Base-by-base conservation (phyloP, 1,139 yeast genomes). In the Hansenula sp. region DNA sequence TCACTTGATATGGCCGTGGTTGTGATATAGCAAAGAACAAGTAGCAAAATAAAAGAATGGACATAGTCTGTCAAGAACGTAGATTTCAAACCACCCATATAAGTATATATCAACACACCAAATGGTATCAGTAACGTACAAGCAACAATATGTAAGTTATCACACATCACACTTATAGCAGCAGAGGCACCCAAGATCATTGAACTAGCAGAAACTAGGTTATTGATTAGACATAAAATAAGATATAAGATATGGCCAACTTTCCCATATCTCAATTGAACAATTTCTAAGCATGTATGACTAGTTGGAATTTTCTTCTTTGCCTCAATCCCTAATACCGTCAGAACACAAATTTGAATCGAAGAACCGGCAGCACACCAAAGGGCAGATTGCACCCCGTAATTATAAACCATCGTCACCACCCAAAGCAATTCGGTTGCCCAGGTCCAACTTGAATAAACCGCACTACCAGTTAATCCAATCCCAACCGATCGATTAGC, bases 401-500 rank as follows among this genome's bases (percentile, higher is more conserved):
- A 72, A 43, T 65, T 64, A 53, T 72, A 70, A 65, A 51, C 67
- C 51, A 48, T 46, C 1, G 76, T 70, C 4, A 74, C 70, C 11
- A 76, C 71, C 48, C 73, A 65, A 29, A 74, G 57, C 9, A 76
- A 69, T 7, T 76, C 76, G 33, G 67, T 46, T 64, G 75, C 71
- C 79, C 79, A 74, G 10, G 78, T 73, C 79, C 79, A 74, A 10
- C 76, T 69, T 34, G 74, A 68, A 24, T 72, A 76, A 42, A 74
- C 77, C 9, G 77, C 76, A 5, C 77, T 69, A 30, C 72, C 63
- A 45, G 74, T 71, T 51, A 74, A 63, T 39, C 71, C 74, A 15
- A 74, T 68, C 45, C 71, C 72, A 36, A 74, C 76, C 4, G 70
- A 61, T 57, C 78, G 61, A 46, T 80, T 80, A 16, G 81, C 81